These are phyloP conservation scores for Monosporozyma servazzii DNA, from an alignment of 805 yeast species.

Conservation along the genomic window DNA sequence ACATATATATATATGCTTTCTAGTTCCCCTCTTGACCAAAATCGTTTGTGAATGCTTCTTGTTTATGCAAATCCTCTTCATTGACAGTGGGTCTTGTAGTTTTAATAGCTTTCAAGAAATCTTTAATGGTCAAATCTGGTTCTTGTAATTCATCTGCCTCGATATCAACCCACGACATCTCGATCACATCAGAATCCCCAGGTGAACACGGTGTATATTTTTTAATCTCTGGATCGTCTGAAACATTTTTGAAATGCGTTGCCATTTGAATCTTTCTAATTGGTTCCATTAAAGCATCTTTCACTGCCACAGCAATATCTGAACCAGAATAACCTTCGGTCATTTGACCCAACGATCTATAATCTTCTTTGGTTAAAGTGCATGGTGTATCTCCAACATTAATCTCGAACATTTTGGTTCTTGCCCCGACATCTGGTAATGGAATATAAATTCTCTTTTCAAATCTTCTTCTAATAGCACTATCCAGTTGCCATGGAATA, in stretches of 20 bases:
- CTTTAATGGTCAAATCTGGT: constrained; percentile 83
- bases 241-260: constrained; percentile 75
- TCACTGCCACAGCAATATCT: constrained; percentile 91
- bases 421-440: constrained; percentile 86
- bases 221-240: constrained; percentile 29
- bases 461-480: constrained; percentile 94
- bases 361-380: constrained; percentile 62
- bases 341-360: constrained; percentile 73
- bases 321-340: constrained; percentile 97
- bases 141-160: constrained; percentile 83
- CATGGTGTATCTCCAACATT: constrained; percentile 90
- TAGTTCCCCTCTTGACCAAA: constrained; percentile 90
- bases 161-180: constrained; percentile 89
- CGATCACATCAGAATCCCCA: constrained; percentile 79
- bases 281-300: constrained; percentile 98
- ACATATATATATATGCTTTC: constrained; percentile 2
- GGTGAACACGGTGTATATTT: constrained; percentile 92
- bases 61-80: constrained; percentile 68
- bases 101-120: constrained; percentile 85
- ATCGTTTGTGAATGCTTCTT: constrained; percentile 81
- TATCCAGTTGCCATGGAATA: constrained; percentile 97
- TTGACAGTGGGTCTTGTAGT: constrained; percentile 93
- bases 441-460: constrained; percentile 93
- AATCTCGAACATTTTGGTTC: constrained; percentile 87
- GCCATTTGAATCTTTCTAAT: constrained; percentile 91